Evolutionary conservation across 164 flowering plant genomes (phyloP).

Genomic region (Vitis amurensis): DNA sequence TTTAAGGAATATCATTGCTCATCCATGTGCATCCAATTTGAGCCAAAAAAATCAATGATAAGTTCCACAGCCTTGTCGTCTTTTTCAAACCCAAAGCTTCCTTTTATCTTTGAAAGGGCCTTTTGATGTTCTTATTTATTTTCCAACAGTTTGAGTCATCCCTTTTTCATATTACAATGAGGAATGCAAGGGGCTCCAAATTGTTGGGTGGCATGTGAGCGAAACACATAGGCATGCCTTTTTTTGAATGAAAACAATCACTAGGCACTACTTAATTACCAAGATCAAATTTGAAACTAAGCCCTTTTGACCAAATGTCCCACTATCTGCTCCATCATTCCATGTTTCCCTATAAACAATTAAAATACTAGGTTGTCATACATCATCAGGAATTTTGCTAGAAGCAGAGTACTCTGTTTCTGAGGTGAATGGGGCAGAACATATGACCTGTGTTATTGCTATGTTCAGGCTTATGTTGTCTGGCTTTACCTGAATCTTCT

Average conservation of each 20-base stretch:
- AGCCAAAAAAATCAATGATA: slow-evolving; percentile 25
- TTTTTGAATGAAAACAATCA: slow-evolving; percentile 13
- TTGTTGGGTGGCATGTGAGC: slow-evolving; percentile 34
- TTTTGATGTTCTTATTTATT: slow-evolving; percentile 5
- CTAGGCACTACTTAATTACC: slow-evolving; percentile 10
- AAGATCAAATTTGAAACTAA: slow-evolving; percentile 5
- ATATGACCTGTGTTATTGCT: no score
- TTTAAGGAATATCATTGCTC: slow-evolving; percentile 17
- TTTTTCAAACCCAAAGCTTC: slow-evolving; percentile 17
- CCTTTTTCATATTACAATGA: background rate
- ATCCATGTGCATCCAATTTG: slow-evolving; percentile 39
- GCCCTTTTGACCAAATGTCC: slow-evolving; percentile 19
- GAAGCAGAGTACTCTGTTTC: no score
- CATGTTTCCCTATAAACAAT: background rate
- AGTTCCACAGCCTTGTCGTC: slow-evolving; percentile 17
- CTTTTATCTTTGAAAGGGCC: slow-evolving; percentile 2
- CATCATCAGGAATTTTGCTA: no score
- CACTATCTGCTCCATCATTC: slow-evolving; percentile 12
- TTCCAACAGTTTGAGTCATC: background rate
- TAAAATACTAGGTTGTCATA: no score
- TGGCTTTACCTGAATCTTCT: no score
- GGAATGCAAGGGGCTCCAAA: slow-evolving; percentile 3
- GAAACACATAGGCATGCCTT: slow-evolving; percentile 14
- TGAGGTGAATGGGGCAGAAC: no score
- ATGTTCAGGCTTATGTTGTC: no score